Percentiles rank a stretch among this genome's conserved stretches.
Evolutionary conservation across 768 basidiomycete genomes (phyloP).

Genomic region (Mycena floridula): DNA sequence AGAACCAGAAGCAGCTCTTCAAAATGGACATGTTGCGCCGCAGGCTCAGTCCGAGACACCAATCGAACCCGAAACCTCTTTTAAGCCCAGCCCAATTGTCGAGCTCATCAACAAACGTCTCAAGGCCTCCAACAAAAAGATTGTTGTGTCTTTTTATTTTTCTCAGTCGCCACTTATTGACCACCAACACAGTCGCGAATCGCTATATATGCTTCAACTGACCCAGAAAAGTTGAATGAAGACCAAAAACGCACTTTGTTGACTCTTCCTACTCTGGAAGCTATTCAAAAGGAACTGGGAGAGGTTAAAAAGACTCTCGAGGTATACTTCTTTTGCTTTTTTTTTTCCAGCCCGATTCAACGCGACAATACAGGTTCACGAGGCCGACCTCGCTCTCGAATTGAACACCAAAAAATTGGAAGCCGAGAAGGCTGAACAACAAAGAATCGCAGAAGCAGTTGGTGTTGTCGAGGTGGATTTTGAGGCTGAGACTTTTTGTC

Average conservation of each 20-base stretch:
- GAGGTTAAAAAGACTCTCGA: constrained; percentile 84
- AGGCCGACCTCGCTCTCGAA: constrained; percentile 57
- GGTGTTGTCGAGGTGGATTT: constrained; percentile 50
- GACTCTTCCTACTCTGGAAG: constrained; percentile 71
- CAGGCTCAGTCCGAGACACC: constrained; percentile 37
- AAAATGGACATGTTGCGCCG: constrained; percentile 39
- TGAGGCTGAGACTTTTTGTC: background rate
- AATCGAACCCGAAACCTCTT: constrained; percentile 30
- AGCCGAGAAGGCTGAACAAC: constrained; percentile 48
- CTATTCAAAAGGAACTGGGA: constrained; percentile 71
- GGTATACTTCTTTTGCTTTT: constrained; percentile 34
- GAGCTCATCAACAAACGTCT: constrained; percentile 78
- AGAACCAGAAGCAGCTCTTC: constrained; percentile 34
- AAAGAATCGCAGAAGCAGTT: constrained; percentile 50
- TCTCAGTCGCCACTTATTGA: constrained; percentile 2
- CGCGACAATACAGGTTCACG: constrained; percentile 57
- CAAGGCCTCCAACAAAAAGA: constrained; percentile 77
- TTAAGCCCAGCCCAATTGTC: constrained; percentile 63
- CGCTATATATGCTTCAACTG: constrained; percentile 61
- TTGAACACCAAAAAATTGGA: constrained; percentile 48
- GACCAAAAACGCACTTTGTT: constrained; percentile 77
- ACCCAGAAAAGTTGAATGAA: constrained; percentile 72
- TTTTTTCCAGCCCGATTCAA: constrained; percentile 2
- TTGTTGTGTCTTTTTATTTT: constrained; percentile 41
- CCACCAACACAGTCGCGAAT: constrained; percentile 65